Evolutionary conservation across 345 rosid species (phyloP), one percentile per base, ranked within the genome.

Genomic region (Gossypium raimondii): DNA sequence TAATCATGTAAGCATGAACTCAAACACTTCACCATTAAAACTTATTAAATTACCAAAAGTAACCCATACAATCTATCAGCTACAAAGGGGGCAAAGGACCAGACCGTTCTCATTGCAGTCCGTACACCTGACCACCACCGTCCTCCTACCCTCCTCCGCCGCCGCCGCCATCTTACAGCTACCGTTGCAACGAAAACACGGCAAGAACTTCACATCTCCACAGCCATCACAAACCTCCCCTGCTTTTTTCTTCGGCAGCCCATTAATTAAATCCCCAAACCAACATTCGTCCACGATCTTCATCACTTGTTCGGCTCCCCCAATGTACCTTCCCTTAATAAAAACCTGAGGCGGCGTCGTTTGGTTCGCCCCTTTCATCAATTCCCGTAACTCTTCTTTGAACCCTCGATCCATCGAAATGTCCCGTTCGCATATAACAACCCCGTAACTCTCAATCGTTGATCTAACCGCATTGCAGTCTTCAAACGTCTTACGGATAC

Each of bases 101-200:
- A 93, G 83, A 65, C 99, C 98, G 50, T 95, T 95, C 82, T 93
- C 99, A 18, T 95, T 95, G 57, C 99, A 95, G 11, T 89, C 93
- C 11, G 71, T 75, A 71, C 98, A 93, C 47, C 91, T 85, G 11
- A 90, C 81, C 53, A 84, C 86, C 24, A 73, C 80, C 0, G 75
- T 85, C 22, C 81, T 83, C 81, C 85, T 76, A 63, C 81, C 29
- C 50, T n/a, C 50, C 25, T 1, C 14, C 16, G 51, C 53, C 18
- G 12, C 71, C 41, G 7, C 41, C 58, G 81, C 84, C 66, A 87
- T 22, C 77, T 91, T 95, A 75, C 91, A 84, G 81, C 99, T 89
- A 14, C 99, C 99, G 74, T 80, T 85, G 75, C 99, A 95, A 41
- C 22, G 74, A 18, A 86, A 90, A 79, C 98, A 95, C 13, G 93